Evolutionary conservation across 2,329 filamentous ascomycete species (phyloP), one percentile per base, ranked within the genome.

Genomic region (Zymoseptoria brevis): DNA sequence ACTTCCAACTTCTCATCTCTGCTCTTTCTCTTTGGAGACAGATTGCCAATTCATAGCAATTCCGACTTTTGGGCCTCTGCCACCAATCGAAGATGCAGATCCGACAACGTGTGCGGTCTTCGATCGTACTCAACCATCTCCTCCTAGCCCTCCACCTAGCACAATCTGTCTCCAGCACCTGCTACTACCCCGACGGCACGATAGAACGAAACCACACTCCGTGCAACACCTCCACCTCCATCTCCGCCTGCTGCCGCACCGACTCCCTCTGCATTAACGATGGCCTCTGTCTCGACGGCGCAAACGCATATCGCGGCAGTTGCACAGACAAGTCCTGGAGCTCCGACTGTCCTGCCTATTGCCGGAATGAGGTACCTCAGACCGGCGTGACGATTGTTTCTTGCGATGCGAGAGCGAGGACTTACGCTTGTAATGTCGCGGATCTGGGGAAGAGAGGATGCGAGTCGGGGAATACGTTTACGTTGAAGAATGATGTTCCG

Each of bases 241-340:
- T 45, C 35, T 45, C 35, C 1, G 35, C 35, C 35, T 45, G 35
- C 35, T 45, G 35, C 35, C 35, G 35, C 13, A 55, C 52, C 19
- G 61, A 54, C 13, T 59, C 55, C 50, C 57, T 57, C 26, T 55
- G 57, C n/a, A 54, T 24, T 21, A 56, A 57, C 26, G 54, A 60
- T 49, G 61, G 61, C 13, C 26, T 51, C 50, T 63, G 61, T 21
- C 19, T 41, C 19, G 59, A 63, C 54, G 59, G 55, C 13, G 35
- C 35, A 16, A 45, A 16, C 4, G 35, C 35, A 13, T 45, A 45
- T n/a, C 24, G 53, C 7, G 53, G 53, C 11, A 54, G 53, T 35
- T 54, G 53, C 29, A 54, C 53, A 1, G 53, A 54, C 29, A 30
- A 26, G 7, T 5, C 1, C 16, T 54, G 53, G 53, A 22, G 19